These are phyloP conservation scores for Calocera viscosa DNA, from an alignment of 768 basidiomycete species.

Conservation along the genomic window DNA sequence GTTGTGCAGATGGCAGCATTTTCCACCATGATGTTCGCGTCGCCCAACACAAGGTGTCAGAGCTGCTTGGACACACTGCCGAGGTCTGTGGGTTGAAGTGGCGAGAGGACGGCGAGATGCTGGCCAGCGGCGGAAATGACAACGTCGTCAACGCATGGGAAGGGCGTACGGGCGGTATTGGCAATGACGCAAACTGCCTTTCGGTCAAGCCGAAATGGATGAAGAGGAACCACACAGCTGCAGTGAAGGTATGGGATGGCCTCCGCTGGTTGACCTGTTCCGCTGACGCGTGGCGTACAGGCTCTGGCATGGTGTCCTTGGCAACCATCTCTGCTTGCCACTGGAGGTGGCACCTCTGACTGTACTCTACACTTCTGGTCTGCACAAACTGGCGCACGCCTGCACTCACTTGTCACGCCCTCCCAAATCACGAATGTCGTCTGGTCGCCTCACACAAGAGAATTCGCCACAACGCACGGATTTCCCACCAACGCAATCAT, in stretches of 20 bases:
- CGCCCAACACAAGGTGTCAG: slow-evolving; percentile 76
- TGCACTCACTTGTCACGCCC: slow-evolving; percentile 74
- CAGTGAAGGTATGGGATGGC: slow-evolving; percentile 34
- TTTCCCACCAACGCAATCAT: slow-evolving; percentile 79
- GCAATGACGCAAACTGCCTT: slow-evolving; percentile 18
- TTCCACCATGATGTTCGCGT: slow-evolving; percentile 93
- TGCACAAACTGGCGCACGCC: slow-evolving; percentile 77
- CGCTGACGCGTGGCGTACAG: slow-evolving; percentile 30
- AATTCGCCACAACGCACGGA: slow-evolving; percentile 85
- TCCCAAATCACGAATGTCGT: slow-evolving; percentile 87
- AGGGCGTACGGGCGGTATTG: slow-evolving; percentile 51
- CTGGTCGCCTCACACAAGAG: slow-evolving; percentile 78
- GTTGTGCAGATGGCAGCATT: slow-evolving; percentile 88
- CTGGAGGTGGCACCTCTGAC: slow-evolving; percentile 91
- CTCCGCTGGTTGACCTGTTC: neutral
- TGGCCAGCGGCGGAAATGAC: slow-evolving; percentile 94
- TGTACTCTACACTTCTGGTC: slow-evolving; percentile 86
- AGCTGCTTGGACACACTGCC: slow-evolving; percentile 77
- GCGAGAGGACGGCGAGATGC: slow-evolving; percentile 73
- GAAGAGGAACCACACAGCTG: slow-evolving; percentile 81
- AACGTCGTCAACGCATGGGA: slow-evolving; percentile 99
- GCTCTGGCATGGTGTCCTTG: slow-evolving; percentile 97
- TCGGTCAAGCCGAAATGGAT: slow-evolving; percentile 64
- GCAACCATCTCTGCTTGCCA: slow-evolving; percentile 81
- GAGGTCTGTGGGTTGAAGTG: slow-evolving; percentile 90